A percentile compares a stretch with the other conserved stretches of the same genome.
These are phyloP conservation scores for Umbelopsis isabellina DNA, from an alignment of 192 early-diverging fungal genomes.

Conservation along the genomic window DNA sequence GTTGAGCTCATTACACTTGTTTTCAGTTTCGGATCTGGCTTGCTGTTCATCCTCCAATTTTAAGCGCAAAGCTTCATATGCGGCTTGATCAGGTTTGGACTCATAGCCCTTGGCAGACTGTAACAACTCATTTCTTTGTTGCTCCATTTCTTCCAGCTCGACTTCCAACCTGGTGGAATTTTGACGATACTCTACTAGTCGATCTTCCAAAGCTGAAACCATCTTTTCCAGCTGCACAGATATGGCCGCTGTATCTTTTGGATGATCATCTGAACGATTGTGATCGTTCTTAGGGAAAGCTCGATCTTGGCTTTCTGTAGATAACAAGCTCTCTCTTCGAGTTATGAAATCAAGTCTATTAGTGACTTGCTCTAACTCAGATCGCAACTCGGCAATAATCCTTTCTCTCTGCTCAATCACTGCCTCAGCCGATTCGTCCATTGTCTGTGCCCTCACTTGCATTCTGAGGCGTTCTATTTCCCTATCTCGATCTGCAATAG, in stretches of 20 bases:
- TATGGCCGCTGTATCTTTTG: slow-evolving; percentile 36
- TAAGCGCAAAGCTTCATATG: background rate
- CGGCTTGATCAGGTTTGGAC: background rate
- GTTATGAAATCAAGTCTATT: slow-evolving; percentile 34
- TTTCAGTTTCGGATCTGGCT: background rate
- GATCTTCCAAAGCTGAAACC: slow-evolving; percentile 41
- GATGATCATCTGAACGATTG: slow-evolving; percentile 32
- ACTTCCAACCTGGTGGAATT: slow-evolving; percentile 35
- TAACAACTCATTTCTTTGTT: background rate
- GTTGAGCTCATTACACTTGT: slow-evolving; percentile 3
- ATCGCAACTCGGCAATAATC: slow-evolving; percentile 27
- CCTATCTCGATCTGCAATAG: slow-evolving; percentile 38
- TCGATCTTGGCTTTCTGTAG: background rate
- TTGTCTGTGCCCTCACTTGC: slow-evolving; percentile 37
- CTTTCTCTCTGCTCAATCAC: slow-evolving; percentile 26
- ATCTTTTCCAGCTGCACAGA: slow-evolving; percentile 40
- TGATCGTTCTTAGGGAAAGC: slow-evolving; percentile 19
- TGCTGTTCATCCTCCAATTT: background rate
- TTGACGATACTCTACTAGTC: slow-evolving; percentile 33
- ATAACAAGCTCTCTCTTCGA: slow-evolving; percentile 12
- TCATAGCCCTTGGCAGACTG: slow-evolving; percentile 3
- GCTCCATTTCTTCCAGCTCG: slow-evolving; percentile 17
- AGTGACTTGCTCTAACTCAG: slow-evolving; percentile 41
- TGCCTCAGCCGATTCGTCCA: slow-evolving; percentile 23
- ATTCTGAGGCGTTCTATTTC: slow-evolving; percentile 45